Conservation (phyloP, 2,329 filamentous ascomycete species). For the Ophiostoma quercus region DNA sequence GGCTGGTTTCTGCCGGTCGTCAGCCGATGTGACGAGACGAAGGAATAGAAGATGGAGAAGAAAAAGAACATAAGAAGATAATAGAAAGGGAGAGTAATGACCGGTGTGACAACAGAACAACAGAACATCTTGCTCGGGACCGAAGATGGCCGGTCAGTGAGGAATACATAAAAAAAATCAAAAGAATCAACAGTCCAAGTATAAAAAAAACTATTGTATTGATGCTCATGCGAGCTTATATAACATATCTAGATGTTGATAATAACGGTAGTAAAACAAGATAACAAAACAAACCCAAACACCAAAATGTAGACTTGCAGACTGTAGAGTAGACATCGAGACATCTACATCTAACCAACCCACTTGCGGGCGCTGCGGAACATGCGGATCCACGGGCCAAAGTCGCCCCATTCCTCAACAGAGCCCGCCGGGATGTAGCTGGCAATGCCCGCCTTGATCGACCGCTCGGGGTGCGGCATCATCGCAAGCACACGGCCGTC, state of each 20-base stretch:
- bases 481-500: constrained; percentile 79
- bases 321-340: background rate
- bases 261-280: background rate
- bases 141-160: background rate
- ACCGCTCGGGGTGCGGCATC: constrained; percentile 94
- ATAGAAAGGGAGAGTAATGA: too few species aligned
- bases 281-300: background rate
- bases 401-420: constrained; percentile 66
- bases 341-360: constrained; percentile 54
- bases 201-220: background rate
- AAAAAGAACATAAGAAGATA: too few species aligned
- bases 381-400: constrained; percentile 78
- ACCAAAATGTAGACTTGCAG: background rate
- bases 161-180: background rate
- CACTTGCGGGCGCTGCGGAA: constrained; percentile 84
- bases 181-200: background rate
- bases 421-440: constrained; percentile 63
- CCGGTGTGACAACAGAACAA: background rate
- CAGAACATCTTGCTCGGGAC: background rate
- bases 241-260: background rate
- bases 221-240: background rate
- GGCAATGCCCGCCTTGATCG: constrained; percentile 69
- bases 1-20: too few species aligned
- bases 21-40: too few species aligned
- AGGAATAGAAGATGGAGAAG: background rate